Conservation (phyloP, 495 filamentous ascomycete species). For the Tuber melanosporum region DNA sequence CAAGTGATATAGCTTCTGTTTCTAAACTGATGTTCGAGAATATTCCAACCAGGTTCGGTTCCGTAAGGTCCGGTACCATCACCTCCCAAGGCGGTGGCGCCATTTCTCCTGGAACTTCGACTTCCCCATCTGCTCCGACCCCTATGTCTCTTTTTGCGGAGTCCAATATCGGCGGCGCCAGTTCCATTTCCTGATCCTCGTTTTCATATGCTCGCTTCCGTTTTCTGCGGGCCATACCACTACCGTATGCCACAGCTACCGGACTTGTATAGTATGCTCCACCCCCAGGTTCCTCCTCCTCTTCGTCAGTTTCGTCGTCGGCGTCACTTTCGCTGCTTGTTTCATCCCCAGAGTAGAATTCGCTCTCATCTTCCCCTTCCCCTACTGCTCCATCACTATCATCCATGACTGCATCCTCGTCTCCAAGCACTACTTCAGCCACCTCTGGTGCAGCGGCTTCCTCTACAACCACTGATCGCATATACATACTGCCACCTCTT, state of each 20-base stretch:
- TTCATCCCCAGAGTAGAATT: slow-evolving; percentile 32
- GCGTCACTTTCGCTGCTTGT: slow-evolving; percentile 38
- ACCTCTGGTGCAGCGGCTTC: slow-evolving; percentile 26
- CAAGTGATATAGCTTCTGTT: slow-evolving; percentile 29
- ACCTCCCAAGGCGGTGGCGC: slow-evolving; percentile 38
- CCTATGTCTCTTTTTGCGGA: slow-evolving; percentile 23
- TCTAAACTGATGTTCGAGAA: slow-evolving; percentile 31
- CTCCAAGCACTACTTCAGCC: slow-evolving; percentile 22
- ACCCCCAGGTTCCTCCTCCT: slow-evolving; percentile 28
- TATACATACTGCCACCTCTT: slow-evolving; percentile 19
- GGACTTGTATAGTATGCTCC: slow-evolving; percentile 32
- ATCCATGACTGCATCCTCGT: slow-evolving; percentile 30
- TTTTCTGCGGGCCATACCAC: slow-evolving; percentile 19
- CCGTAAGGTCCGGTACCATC: slow-evolving; percentile 39
- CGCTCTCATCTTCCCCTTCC: slow-evolving; percentile 34
- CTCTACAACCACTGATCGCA: slow-evolving; percentile 25
- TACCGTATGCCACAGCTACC: slow-evolving; percentile 17
- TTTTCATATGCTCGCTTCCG: slow-evolving; percentile 36
- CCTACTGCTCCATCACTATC: slow-evolving; percentile 30
- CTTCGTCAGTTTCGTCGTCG: slow-evolving; percentile 39
- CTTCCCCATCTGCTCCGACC: slow-evolving; percentile 24
- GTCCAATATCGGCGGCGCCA: slow-evolving; percentile 8
- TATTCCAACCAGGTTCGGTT: slow-evolving; percentile 33
- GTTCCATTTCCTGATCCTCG: slow-evolving; percentile 18
- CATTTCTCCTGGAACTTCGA: slow-evolving; percentile 26